Conservation (phyloP, 2,329 filamentous ascomycete genomes). For the Aspergillus udagawae region DNA sequence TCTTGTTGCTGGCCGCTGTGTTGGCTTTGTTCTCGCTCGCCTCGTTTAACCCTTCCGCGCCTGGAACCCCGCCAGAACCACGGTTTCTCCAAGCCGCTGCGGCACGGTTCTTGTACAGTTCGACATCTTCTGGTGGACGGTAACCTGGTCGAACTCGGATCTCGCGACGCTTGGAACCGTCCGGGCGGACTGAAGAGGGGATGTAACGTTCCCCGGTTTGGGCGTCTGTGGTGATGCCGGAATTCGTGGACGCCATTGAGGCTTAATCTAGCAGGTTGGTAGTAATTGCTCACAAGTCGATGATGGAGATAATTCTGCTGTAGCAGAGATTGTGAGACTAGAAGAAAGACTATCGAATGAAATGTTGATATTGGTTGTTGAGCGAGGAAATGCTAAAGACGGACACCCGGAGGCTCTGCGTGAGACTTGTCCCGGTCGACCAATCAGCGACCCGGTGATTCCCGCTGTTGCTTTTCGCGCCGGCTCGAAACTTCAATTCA, state of each 20-base stretch:
- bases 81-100: conserved; percentile 81
- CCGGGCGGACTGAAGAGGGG: conserved; percentile 77
- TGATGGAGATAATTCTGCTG: neutral
- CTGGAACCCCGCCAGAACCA: conserved; percentile 67
- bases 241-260: conserved; percentile 53
- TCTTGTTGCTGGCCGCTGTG: conserved; percentile 68
- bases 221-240: conserved; percentile 75
- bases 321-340: neutral
- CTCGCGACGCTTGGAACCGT: conserved; percentile 88
- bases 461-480: conserved; percentile 31
- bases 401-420: conserved; percentile 23
- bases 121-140: conserved; percentile 88
- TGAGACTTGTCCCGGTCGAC: conserved; percentile 15
- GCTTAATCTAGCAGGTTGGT: neutral
- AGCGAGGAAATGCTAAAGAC: conserved; percentile 4
- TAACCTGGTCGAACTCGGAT: conserved; percentile 94
- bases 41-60: conserved; percentile 58
- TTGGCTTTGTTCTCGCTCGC: conserved; percentile 49
- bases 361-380: neutral
- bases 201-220: conserved; percentile 79
- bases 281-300: neutral
- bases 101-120: conserved; percentile 90
- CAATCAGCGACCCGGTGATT: conserved; percentile 39
- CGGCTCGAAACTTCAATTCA: conserved; percentile 31
- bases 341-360: neutral